Percentiles rank a stretch among this genome's conserved stretches.
Conservation (phyloP, 75 land plant species). For the Adiantum capillusveneris region DNA sequence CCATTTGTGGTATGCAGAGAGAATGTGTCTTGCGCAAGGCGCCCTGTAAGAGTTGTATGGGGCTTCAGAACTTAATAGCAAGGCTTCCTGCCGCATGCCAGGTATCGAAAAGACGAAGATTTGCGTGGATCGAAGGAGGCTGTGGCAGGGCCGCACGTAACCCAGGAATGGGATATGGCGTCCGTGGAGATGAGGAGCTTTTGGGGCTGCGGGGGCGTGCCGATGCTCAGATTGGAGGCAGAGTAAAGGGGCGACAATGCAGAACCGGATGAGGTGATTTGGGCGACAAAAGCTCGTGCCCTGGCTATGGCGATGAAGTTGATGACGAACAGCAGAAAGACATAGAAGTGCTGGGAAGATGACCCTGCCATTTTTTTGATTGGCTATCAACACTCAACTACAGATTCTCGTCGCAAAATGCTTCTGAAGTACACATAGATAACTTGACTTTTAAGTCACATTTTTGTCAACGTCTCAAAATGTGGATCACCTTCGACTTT, state of each 20-base stretch:
- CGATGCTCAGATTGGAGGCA: neutral
- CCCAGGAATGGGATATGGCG: neutral
- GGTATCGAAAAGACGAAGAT: neutral
- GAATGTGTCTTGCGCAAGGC: conserved; percentile 12
- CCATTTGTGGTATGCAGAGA: too few relatives aligned
- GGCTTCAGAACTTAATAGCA: too few relatives aligned
- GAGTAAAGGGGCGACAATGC: neutral
- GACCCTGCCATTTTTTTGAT: too few relatives aligned
- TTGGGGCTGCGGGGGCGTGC: neutral
- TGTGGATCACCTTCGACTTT: too few relatives aligned
- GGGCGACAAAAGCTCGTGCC: neutral
- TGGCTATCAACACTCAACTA: too few relatives aligned
- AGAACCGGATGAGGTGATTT: neutral
- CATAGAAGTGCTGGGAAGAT: too few relatives aligned
- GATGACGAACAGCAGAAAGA: neutral
- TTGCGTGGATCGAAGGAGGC: neutral
- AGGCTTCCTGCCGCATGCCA: neutral
- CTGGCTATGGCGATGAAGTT: neutral
- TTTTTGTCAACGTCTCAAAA: too few relatives aligned
- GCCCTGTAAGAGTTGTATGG: neutral
- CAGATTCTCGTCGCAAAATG: too few relatives aligned
- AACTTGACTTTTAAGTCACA: too few relatives aligned
- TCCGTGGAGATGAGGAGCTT: neutral
- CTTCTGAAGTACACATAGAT: too few relatives aligned
- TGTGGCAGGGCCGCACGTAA: neutral